Evolutionary conservation across 2,329 filamentous ascomycete species (phyloP).

Genomic region (Aspergillus bombycis): DNA sequence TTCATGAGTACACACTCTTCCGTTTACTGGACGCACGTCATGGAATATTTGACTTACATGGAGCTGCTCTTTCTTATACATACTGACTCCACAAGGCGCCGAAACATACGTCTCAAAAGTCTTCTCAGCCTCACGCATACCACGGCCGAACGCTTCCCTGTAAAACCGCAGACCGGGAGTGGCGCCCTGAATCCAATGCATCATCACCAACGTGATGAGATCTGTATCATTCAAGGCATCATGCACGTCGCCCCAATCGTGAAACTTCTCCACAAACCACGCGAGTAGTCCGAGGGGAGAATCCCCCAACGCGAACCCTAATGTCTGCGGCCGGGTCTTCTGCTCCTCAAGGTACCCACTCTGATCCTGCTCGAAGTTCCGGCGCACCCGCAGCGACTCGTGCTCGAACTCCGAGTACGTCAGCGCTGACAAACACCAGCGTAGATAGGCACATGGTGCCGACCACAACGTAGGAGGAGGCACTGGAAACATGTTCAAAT

Average conservation of each 20-base stretch:
- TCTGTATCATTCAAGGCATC: neutral
- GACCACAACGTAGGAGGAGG: neutral
- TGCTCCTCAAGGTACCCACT: neutral
- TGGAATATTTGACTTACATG: neutral
- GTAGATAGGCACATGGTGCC: neutral
- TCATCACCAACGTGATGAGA: neutral
- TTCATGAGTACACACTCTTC: neutral
- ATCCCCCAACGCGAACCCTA: neutral
- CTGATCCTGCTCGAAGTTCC: neutral
- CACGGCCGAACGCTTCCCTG: neutral
- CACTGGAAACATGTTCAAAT: neutral
- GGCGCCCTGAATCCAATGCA: neutral
- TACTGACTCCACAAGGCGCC: neutral
- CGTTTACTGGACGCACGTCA: neutral
- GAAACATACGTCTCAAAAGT: neutral
- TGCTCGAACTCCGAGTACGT: neutral
- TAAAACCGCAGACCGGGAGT: neutral
- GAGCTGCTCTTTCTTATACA: neutral
- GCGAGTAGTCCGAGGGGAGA: neutral
- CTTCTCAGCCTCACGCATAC: neutral
- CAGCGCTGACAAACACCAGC: neutral
- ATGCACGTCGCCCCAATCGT: neutral
- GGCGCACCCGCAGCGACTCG: neutral
- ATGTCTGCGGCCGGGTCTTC: neutral
- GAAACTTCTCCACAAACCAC: neutral